Conservation (phyloP, 345 rosid genomes). For the Linum trigynum region DNA sequence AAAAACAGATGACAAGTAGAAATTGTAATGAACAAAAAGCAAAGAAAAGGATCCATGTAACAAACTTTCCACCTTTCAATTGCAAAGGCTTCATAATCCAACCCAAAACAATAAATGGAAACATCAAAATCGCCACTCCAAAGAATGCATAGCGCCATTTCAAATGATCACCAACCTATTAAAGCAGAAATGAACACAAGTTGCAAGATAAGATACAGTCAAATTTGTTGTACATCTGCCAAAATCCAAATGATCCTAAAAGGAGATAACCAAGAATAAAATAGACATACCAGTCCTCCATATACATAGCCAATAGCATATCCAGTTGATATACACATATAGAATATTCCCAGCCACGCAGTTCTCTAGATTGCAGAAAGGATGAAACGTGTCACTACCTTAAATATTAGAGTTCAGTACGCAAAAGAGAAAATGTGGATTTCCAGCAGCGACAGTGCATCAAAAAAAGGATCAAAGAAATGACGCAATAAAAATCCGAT, state of each 20-base stretch:
- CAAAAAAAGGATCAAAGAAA: too few species aligned
- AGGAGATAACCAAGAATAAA: not conserved
- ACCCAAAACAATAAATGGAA: slow-evolving; percentile 75
- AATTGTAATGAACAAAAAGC: not conserved
- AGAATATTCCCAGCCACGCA: slow-evolving; percentile 81
- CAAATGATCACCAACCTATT: slow-evolving; percentile 56
- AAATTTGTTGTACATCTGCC: not conserved
- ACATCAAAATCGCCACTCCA: slow-evolving; percentile 88
- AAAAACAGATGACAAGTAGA: slow-evolving; percentile 14
- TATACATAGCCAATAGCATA: slow-evolving; percentile 84
- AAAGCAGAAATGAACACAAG: slow-evolving; percentile 11
- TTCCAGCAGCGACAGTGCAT: too few species aligned
- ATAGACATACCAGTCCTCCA: slow-evolving; percentile 70
- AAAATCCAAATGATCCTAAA: not conserved
- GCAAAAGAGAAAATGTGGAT: too few species aligned
- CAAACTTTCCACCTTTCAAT: slow-evolving; percentile 53
- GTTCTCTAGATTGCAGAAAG: slow-evolving; percentile 54
- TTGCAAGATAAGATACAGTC: not conserved
- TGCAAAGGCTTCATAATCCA: slow-evolving; percentile 78
- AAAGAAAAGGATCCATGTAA: slow-evolving; percentile 1
- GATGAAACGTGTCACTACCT: slow-evolving; percentile 8
- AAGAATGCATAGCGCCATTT: slow-evolving; percentile 87
- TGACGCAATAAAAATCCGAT: too few species aligned
- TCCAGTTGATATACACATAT: slow-evolving; percentile 94
- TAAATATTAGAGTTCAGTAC: not conserved